Conservation (phyloP, 148 eudicot genomes). For the Heliosperma pusillum region DNA sequence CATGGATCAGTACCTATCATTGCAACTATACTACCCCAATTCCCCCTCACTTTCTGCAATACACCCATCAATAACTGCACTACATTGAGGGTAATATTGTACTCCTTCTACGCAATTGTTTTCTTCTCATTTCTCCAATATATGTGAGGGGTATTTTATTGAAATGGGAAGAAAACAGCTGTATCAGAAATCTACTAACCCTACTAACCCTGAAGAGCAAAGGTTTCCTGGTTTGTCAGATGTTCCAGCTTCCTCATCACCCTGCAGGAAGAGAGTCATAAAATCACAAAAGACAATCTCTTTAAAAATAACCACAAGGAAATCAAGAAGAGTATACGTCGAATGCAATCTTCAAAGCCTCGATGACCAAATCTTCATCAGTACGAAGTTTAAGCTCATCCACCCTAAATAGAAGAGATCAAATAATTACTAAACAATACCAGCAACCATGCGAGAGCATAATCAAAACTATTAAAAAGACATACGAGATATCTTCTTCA, state of each 20-base stretch:
- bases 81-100: too few relatives aligned
- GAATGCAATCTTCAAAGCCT: slow-evolving; percentile 69
- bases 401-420: slow-evolving; percentile 39
- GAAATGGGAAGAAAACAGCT: too few relatives aligned
- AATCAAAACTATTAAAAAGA: background rate
- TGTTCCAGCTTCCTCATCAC: slow-evolving; percentile 29
- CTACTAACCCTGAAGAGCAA: slow-evolving; percentile 37
- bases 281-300: background rate
- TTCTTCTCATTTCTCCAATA: too few relatives aligned
- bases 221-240: slow-evolving; percentile 27
- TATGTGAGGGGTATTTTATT: too few relatives aligned
- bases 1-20: too few relatives aligned
- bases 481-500: slow-evolving; percentile 65
- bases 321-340: slow-evolving; percentile 36
- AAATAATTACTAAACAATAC: background rate
- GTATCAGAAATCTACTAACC: slow-evolving; percentile 29
- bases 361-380: slow-evolving; percentile 74
- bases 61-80: too few relatives aligned
- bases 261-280: slow-evolving; percentile 26
- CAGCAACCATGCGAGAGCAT: background rate
- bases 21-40: too few relatives aligned
- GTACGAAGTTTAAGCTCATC: slow-evolving; percentile 63
- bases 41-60: too few relatives aligned
- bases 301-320: background rate
- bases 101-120: too few relatives aligned